Percentiles rank a stretch among this genome's conserved stretches.
phyloP scores from a whole-genome alignment of 129 eudicot genomes.

The Flaveria brownii region DNA sequence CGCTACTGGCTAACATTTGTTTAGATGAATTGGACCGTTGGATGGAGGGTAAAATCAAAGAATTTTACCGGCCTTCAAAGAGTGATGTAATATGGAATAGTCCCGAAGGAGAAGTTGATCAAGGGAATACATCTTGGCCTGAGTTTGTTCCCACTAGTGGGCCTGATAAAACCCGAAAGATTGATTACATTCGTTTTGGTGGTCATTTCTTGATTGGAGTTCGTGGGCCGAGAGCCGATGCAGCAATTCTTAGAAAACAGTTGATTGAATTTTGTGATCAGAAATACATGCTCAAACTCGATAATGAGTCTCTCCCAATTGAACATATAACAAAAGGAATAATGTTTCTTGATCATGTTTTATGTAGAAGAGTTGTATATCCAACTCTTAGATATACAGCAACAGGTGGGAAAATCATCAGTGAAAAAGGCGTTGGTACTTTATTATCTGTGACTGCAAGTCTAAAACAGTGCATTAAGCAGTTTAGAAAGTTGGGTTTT shows the following conservation, averaged over 20 bases:
- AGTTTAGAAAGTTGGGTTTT: conserved; percentile 67
- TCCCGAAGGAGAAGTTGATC: conserved; percentile 64
- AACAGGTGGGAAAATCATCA: conserved; percentile 82
- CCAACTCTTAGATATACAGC: conserved; percentile 98
- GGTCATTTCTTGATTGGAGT: conserved; percentile 90
- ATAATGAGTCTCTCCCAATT: conserved; percentile 77
- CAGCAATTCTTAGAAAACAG: conserved; percentile 62
- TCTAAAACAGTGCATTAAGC: conserved; percentile 82
- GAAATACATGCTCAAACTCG: conserved; percentile 64
- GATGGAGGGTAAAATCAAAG: conserved; percentile 75
- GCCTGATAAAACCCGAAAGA: conserved; percentile 77
- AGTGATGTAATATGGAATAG: conserved; percentile 84
- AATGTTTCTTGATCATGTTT: conserved; percentile 86
- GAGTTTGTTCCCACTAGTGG: conserved; percentile 98
- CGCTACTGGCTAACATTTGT: conserved; percentile 75
- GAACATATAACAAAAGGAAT: conserved; percentile 92
- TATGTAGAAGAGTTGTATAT: conserved; percentile 78
- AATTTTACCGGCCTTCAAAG: conserved; percentile 69
- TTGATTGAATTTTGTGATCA: conserved; percentile 79
- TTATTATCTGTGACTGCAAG: conserved; percentile 93
- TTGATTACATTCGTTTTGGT: conserved; percentile 82
- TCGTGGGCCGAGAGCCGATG: conserved; percentile 96
- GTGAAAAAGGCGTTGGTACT: conserved; percentile 94
- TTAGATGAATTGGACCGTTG: conserved; percentile 78
- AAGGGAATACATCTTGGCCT: conserved; percentile 96